Base-by-base conservation (phyloP, 768 basidiomycete species). In the Mrakia frigida region DNA sequence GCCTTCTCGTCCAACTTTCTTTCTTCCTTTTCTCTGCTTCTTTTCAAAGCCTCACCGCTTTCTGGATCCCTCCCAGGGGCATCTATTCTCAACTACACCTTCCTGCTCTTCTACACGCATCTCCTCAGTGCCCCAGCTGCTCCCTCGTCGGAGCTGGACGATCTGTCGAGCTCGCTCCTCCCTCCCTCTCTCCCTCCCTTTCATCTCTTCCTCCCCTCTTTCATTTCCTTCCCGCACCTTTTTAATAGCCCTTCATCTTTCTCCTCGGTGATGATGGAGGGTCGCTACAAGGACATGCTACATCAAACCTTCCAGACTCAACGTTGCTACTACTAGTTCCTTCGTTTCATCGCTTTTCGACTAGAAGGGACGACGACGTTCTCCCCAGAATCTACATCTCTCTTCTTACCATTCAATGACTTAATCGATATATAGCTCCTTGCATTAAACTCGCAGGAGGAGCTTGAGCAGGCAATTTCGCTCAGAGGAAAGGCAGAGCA, bases 221-320 rank as follows among this genome's bases (percentile, higher is more conserved):
- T 61, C 6, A 23, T 11, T 9, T 18, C n/a, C 60, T 61, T 61
- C 60, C n/a, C 63, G 63, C 63, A 65, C 31, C 63, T 37, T 65
- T 65, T 65, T 16, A 65, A 65, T 65, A 65, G 31, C 63, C 37
- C 35, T 37, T 65, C 63, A 65, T 23, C 37, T 18, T 65, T 33
- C 63, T 65, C 33, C 13, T 65, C 63, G 37, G 63, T 65, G 63
- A 33, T 18, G 23, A 33, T 65, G 63, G n/a, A 65, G 63, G 23
- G 63, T 65, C 35, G 63, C 63, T 65, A 65, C 37, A 65, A 50
- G 46, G 63, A 37, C 18, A 13, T 65, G 63, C 63, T 10, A 65
- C n/a, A 69, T 18, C 41, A 35, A 69, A 1, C 31, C 37, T 3
- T 9, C 21, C 37, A 39, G 14, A 16, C 68, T 25, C 39, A 35